phyloP scores from a whole-genome alignment of 2,329 filamentous ascomycete genomes.

The Alternaria conjuncta region DNA sequence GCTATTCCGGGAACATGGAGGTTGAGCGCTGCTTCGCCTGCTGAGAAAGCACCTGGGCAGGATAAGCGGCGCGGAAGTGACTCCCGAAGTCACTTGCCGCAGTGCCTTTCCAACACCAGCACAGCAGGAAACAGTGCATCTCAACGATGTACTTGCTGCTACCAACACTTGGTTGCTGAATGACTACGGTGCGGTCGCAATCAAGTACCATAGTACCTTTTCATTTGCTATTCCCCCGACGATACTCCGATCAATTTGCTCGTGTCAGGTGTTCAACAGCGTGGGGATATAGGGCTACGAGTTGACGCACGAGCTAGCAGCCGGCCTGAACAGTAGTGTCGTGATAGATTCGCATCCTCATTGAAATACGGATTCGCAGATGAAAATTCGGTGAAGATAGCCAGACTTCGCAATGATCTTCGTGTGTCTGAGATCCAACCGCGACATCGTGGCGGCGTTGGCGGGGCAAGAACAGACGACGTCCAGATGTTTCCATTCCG shows the following conservation, averaged over 20 bases:
- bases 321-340: neutral
- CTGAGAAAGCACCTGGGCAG: neutral
- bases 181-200: slow-evolving; percentile 14
- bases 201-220: slow-evolving; percentile 18
- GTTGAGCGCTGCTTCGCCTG: neutral
- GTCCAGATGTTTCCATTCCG: slow-evolving; percentile 11
- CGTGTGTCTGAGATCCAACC: neutral
- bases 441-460: neutral
- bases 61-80: neutral
- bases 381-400: slow-evolving; percentile 1
- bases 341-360: neutral
- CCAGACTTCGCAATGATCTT: neutral
- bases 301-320: neutral
- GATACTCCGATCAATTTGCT: slow-evolving; percentile 16
- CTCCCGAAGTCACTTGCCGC: neutral
- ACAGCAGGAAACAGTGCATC: neutral
- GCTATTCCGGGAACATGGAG: neutral
- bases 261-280: slow-evolving; percentile 15
- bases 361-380: neutral
- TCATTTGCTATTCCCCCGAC: slow-evolving; percentile 14
- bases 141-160: neutral
- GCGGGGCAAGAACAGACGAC: neutral
- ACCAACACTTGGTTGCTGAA: slow-evolving; percentile 2
- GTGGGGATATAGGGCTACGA: slow-evolving; percentile 9
- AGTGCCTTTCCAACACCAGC: neutral